phyloP scores from a whole-genome alignment of 805 yeast genomes.

The Pichia pseudocactophila region DNA sequence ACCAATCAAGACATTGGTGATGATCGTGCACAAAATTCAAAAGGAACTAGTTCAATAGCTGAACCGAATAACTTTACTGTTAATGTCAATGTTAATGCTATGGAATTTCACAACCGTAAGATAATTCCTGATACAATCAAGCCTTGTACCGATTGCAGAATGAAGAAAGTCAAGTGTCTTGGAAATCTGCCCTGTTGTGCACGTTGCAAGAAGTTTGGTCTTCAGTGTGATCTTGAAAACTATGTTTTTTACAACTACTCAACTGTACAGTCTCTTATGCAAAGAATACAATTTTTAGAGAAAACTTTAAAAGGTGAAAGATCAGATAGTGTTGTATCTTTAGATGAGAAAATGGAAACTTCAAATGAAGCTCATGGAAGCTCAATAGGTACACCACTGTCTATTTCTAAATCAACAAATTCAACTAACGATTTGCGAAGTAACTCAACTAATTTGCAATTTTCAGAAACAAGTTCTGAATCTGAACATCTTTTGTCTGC shows the following conservation, averaged over 20 bases:
- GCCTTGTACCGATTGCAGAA: slow-evolving; percentile 18
- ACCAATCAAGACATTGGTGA: too few relatives aligned
- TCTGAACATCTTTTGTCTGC: not conserved
- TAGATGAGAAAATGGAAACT: not conserved
- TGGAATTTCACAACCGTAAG: not conserved
- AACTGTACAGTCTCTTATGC: slow-evolving; percentile 14
- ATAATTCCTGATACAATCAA: slow-evolving; percentile 13
- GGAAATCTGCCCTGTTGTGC: slow-evolving; percentile 18
- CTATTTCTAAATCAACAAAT: too few relatives aligned
- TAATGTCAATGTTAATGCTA: not conserved
- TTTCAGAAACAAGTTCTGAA: too few relatives aligned
- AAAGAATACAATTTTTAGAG: slow-evolving; percentile 12
- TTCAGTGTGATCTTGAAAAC: slow-evolving; percentile 15
- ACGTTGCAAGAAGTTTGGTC: slow-evolving; percentile 15
- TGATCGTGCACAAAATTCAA: too few relatives aligned
- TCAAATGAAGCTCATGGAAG: too few relatives aligned
- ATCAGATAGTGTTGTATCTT: not conserved
- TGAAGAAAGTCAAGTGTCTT: slow-evolving; percentile 20
- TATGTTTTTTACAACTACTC: slow-evolving; percentile 18
- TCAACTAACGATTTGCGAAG: too few relatives aligned
- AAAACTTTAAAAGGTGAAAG: not conserved
- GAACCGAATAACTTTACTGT: too few relatives aligned
- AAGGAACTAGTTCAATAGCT: too few relatives aligned
- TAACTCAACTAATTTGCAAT: too few relatives aligned
- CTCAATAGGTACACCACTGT: too few relatives aligned